Evolutionary conservation across 2,329 filamentous ascomycete species (phyloP).

Genomic region (Xylaria polymorpha): DNA sequence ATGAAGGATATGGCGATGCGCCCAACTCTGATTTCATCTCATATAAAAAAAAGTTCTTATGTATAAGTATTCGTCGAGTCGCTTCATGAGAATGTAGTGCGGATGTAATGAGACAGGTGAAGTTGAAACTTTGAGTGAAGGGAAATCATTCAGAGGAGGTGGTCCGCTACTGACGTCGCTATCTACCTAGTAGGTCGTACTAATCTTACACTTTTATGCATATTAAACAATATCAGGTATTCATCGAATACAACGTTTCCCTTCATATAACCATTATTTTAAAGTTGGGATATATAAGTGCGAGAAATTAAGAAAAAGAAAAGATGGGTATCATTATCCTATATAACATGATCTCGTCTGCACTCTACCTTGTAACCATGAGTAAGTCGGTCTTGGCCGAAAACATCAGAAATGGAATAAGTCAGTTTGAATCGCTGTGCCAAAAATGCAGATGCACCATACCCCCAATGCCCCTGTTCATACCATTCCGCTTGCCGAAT

Average conservation of each 20-base stretch:
- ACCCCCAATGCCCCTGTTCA: slow-evolving; percentile 5
- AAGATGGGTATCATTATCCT: slow-evolving; percentile 29
- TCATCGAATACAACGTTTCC: not conserved
- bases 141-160: too few species aligned
- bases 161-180: too few species aligned
- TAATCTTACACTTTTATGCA: too few species aligned
- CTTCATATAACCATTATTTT: not conserved
- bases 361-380: slow-evolving; percentile 12
- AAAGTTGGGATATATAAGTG: not conserved
- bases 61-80: too few species aligned
- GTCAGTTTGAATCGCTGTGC: slow-evolving; percentile 3
- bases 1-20: too few species aligned
- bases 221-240: not conserved
- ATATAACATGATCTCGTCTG: slow-evolving; percentile 15
- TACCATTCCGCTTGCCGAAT: not conserved
- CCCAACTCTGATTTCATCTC: too few species aligned
- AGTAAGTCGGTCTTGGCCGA: not conserved
- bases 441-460: slow-evolving; percentile 19
- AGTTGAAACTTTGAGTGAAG: too few species aligned
- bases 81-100: too few species aligned
- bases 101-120: too few species aligned
- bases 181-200: too few species aligned
- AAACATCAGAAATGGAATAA: not conserved
- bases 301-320: not conserved
- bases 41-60: too few species aligned